Base-by-base conservation (phyloP, 352 stramenopile species). In the Pythium dissimile region DNA sequence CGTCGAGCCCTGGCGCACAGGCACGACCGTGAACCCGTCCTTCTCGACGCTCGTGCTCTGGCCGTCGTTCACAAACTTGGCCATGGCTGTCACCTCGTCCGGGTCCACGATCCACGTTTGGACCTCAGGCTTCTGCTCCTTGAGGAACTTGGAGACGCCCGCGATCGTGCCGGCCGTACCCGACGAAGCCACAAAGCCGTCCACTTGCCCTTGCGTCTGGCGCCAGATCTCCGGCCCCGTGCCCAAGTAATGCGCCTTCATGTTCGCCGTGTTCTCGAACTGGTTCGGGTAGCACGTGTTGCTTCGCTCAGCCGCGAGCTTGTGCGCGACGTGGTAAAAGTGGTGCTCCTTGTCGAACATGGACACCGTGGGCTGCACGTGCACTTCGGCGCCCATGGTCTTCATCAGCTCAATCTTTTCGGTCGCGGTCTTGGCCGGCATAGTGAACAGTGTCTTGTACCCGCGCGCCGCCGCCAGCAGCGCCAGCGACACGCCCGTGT, bases 91-190 rank as follows among this genome's bases (percentile, higher is more conserved):
- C 28, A 87, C 75, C 35, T 74, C 92, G 53, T 83, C 86, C 65
- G 68, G 94, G 58, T 83, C 94, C 10, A 94, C 71, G 13, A 94
- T 59, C 77, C 80, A 88, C 44, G 88, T 67, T n/a, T 73, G 57
- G 9, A 84, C 30, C 20, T 75, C 35, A 1, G 76, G 55, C 26
- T 92, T 90, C 31, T 80, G 45, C 54, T 91, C 86, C 64, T 98
- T 98, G 2, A 99, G 74, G 63, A 95, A 98, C 71, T 89, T 95
- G 56, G 88, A 96, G 61, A 81, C 80, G 45, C 95, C 96, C 0
- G 92, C 88, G 20, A 99, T 77, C 3, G 94, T 98, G 30, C 96
- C 96, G 0, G 93, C 94, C 1, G 96, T 99, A 5, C 84, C 82
- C 0, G 83, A 77, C 0, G 94, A 94, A n/a, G 80, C 77, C 7